Conservation (phyloP, 2,329 filamentous ascomycete genomes). For the Colletotrichum echinochloae region DNA sequence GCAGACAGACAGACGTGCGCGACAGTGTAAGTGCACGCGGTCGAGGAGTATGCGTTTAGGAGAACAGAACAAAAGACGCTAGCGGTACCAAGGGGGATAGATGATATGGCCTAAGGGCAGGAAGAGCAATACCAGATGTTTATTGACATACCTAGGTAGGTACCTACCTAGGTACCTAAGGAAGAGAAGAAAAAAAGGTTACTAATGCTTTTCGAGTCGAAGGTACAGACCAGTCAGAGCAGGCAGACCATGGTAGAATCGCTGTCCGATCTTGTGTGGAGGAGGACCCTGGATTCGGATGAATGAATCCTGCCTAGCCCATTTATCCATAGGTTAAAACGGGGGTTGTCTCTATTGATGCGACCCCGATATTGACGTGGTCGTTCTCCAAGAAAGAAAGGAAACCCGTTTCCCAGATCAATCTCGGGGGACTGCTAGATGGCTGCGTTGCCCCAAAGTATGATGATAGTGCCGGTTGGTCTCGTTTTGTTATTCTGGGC, state of each 20-base stretch:
- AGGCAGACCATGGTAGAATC: neutral
- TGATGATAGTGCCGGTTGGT: neutral
- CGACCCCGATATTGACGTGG: slow-evolving; percentile 4
- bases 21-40: slow-evolving; percentile 17
- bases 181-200: neutral
- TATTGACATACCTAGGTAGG: too few relatives aligned
- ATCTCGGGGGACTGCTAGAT: neutral
- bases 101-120: neutral
- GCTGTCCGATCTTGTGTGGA: slow-evolving; percentile 8
- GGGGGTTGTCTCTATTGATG: slow-evolving; percentile 20
- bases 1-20: slow-evolving; percentile 8
- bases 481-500: neutral
- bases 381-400: neutral
- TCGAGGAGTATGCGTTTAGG: neutral
- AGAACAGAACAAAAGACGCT: neutral
- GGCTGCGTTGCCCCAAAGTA: neutral
- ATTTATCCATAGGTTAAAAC: slow-evolving; percentile 19
- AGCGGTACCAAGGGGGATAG: neutral
- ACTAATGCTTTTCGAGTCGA: neutral
- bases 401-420: neutral
- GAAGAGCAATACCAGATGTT: neutral
- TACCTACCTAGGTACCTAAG: too few relatives aligned
- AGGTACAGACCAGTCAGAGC: neutral
- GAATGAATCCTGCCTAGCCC: slow-evolving; percentile 13
- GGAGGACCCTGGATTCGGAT: slow-evolving; percentile 37